Conservation (phyloP, 176 grass and related monocot species). For the Elaeis guineensis region DNA sequence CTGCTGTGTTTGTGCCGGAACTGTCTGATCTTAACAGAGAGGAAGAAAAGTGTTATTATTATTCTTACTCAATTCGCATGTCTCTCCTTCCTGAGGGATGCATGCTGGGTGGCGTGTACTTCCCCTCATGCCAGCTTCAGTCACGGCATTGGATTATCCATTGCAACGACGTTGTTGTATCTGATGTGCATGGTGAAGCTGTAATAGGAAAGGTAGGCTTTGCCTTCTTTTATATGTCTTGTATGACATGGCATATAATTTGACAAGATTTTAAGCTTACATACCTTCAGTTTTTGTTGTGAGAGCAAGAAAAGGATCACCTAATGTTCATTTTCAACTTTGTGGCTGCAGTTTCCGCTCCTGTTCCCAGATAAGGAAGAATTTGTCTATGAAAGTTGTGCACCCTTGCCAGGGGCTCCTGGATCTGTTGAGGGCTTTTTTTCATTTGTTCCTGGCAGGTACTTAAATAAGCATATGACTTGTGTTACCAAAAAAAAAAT, state of each 20-base stretch:
- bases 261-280: too few relatives aligned
- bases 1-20: constrained; percentile 81
- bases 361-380: constrained; percentile 55
- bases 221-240: constrained; percentile 1
- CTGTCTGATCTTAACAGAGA: not conserved
- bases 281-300: too few relatives aligned
- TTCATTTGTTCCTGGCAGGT: constrained; percentile 89
- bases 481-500: too few relatives aligned
- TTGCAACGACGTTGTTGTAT: constrained; percentile 29
- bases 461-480: not conserved
- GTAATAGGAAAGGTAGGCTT: constrained; percentile 73
- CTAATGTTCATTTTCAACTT: too few relatives aligned
- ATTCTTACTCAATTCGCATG: constrained; percentile 69
- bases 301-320: too few relatives aligned
- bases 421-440: constrained; percentile 88
- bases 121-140: constrained; percentile 68
- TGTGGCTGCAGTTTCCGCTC: constrained; percentile 55
- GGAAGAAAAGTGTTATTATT: constrained; percentile 20
- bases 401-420: constrained; percentile 23
- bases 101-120: constrained; percentile 55
- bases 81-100: constrained; percentile 81
- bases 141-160: constrained; percentile 73
- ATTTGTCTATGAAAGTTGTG: constrained; percentile 90
- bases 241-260: not conserved
- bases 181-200: constrained; percentile 55